Evolutionary conservation across 106 monocot species (phyloP), one percentile per base, ranked within the genome.

Genomic region (Hemerocallis citrina): DNA sequence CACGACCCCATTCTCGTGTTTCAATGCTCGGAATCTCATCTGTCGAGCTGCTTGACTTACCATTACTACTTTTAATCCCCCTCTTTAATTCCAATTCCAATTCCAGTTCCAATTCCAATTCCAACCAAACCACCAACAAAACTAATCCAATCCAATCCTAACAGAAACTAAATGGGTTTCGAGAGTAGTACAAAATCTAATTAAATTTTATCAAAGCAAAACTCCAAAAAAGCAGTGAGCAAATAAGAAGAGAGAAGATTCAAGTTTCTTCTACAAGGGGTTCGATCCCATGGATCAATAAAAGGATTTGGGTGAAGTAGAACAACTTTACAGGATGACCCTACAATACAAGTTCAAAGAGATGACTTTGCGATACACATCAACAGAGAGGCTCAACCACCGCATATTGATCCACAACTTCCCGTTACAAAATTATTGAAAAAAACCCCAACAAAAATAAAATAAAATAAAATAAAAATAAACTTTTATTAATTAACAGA

Each of bases 321-420:
- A n/a, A n/a, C n/a, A n/a, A n/a, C n/a, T n/a, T 79, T 93, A 93
- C 63, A 93, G 88, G 59, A 93, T 88, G 52, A 93, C 84, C 34
- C 81, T 73, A 47, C 92, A 93, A 33, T 85, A 88, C 65, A 88
- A 66, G 36, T 88, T 84, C 61, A 88, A 61, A 68, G 81, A 82
- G 30, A 88, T 69, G 31, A 75, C 80, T 74, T 74, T 76, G 35
- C 84, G 66, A 34, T 76, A 61, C 0, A 85, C 62, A 63, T 81
- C 92, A 48, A 84, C 65, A 5, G 76, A 81, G 25, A 84, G 57
- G 66, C 68, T 79, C 74, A 79, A 38, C 88, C 81, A 85, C 76
- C 61, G 70, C 92, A 86, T 86, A 38, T 38, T 79, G 72, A 3
- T 67, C 7, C n/a, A n/a, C n/a, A n/a, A n/a, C n/a, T n/a, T n/a